These are phyloP conservation scores for Zoysia japonica DNA, from an alignment of 176 grass and related monocot species.

Conservation along the genomic window DNA sequence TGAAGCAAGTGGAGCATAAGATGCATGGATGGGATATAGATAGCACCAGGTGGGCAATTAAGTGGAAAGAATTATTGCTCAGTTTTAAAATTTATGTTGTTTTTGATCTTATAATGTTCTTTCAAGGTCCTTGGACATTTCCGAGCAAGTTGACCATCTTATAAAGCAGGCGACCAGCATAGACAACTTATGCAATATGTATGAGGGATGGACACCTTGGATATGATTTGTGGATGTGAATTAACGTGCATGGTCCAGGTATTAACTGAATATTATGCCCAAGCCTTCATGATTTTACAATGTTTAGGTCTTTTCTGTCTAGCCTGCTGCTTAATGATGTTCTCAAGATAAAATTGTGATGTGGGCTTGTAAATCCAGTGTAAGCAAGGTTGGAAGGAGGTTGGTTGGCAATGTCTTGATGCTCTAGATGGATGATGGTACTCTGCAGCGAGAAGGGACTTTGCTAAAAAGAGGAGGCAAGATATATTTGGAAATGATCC, in stretches of 20 bases:
- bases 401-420: not conserved
- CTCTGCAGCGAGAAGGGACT: not conserved
- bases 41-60: constrained; percentile 62
- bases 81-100: constrained; percentile 27
- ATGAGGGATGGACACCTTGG: constrained; percentile 99
- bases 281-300: constrained; percentile 21
- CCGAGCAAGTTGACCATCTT: constrained; percentile 91
- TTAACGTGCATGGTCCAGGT: constrained; percentile 32
- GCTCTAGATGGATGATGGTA: not conserved
- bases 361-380: not conserved
- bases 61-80: constrained; percentile 27
- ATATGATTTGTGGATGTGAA: constrained; percentile 59
- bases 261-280: constrained; percentile 35
- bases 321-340: not conserved
- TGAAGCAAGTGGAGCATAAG: constrained; percentile 94
- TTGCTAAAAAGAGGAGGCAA: not conserved
- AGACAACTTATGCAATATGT: constrained; percentile 99
- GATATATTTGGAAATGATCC: not conserved
- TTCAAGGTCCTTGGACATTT: constrained; percentile 65
- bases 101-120: constrained; percentile 38
- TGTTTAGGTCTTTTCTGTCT: not conserved
- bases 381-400: not conserved
- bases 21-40: constrained; percentile 78
- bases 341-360: constrained; percentile 1
- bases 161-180: constrained; percentile 89